A percentile compares a stretch with the other conserved stretches of the same genome.
These are phyloP conservation scores for Nitzschia putrida DNA, from an alignment of 108 stramenopile genomes.

Conservation along the genomic window DNA sequence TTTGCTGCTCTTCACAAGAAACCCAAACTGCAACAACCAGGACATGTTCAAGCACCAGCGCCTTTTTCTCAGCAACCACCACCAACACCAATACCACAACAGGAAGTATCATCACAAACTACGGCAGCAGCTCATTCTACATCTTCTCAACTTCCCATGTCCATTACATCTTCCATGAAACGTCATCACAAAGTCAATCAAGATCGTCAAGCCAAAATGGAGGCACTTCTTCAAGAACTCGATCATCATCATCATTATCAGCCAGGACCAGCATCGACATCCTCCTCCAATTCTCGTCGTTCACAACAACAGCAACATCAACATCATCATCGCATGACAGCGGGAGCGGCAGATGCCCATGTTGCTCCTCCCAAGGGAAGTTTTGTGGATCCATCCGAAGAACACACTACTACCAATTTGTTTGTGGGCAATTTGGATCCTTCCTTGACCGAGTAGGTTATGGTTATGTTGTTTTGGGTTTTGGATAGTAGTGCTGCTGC, in stretches of 20 bases:
- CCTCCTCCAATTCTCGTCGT: slow-evolving; percentile 31
- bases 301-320: too few species aligned
- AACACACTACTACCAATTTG: slow-evolving; percentile 79
- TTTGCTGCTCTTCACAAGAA: slow-evolving; percentile 42
- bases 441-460: slow-evolving; percentile 82
- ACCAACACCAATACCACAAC: neutral
- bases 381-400: slow-evolving; percentile 72
- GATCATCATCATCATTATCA: slow-evolving; percentile 22
- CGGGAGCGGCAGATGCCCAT: slow-evolving; percentile 8
- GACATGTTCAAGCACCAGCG: neutral
- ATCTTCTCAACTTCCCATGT: slow-evolving; percentile 9
- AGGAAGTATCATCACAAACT: neutral
- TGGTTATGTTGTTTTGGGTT: neutral
- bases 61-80: too few species aligned
- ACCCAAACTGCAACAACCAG: neutral
- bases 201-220: slow-evolving; percentile 73
- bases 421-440: slow-evolving; percentile 90
- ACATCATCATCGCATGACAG: neutral
- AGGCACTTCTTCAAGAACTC: slow-evolving; percentile 72
- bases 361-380: slow-evolving; percentile 62
- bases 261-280: neutral
- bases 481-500: neutral
- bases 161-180: slow-evolving; percentile 58
- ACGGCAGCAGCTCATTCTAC: too few species aligned
- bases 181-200: slow-evolving; percentile 55